Evolutionary conservation across 164 flowering plant genomes (phyloP), one percentile per base, ranked within the genome.

Genomic region (Cinnamomum micranthum): DNA sequence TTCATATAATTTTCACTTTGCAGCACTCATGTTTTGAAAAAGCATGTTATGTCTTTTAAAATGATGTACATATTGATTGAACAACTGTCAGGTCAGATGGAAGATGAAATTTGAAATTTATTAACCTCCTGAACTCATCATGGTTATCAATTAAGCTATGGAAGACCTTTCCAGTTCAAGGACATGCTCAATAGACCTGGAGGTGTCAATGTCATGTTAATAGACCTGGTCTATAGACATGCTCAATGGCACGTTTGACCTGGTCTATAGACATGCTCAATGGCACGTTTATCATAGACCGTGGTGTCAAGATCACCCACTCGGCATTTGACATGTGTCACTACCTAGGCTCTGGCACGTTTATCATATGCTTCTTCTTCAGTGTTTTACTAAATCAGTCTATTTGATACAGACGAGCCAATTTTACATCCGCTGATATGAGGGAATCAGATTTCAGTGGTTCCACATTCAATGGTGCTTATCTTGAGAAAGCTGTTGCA

Each of bases 371-470:
- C 24, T 64, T 15, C 47, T 67, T 67, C 9, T 9, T 14, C 4
- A 31, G 28, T 67, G 28, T 33, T 20, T 19, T 67, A 55, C 13
- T 55, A 20, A 68, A 69, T 69, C 17, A 31, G 23, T 47, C 52
- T 67, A 31, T 27, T 65, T 76, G 70, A 76, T 77, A 71, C 89
- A 93, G 99, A 82, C 80, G 98, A 79, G 99, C 98, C 47, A 95
- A 95, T 81, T 95, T 95, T 88, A 95, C 99, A 47, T 73, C 98
- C 73, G 97, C 97, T 14, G 98, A 95, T 80, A 93, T 92, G 98
- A 90, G 99, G 80, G 99, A 95, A 84, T 89, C 99, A 50, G 84
- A 95, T 86, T 93, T 95, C 81, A 95, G 98, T 78, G 99, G 99
- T 65, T 93, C 95, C 50, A 95, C 98, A 72, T 93, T 95, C 83